phyloP scores from a whole-genome alignment of 2,329 filamentous ascomycete species.

The Penicillium palitans region DNA sequence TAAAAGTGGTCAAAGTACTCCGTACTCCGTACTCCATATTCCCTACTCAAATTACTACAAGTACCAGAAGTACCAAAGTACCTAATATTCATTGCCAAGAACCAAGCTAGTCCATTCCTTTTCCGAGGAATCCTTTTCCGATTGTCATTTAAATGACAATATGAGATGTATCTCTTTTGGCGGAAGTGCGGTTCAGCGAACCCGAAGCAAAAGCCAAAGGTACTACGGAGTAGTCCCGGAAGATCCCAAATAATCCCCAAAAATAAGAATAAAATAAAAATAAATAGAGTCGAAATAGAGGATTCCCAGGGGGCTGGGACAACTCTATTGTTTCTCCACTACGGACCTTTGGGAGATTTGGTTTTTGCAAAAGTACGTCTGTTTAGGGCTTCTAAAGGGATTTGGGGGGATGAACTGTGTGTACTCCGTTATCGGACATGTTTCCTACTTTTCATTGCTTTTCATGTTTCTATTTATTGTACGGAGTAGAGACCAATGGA shows the following conservation, averaged over 20 bases:
- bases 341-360: neutral
- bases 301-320: constrained; percentile 4
- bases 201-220: neutral
- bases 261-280: neutral
- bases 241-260: neutral
- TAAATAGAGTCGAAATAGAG: neutral
- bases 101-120: neutral
- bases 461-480: neutral
- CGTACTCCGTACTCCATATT: too few species aligned
- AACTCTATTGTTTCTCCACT: constrained; percentile 5
- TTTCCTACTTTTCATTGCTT: neutral
- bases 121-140: neutral
- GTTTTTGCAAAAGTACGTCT: neutral
- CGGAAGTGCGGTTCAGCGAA: neutral
- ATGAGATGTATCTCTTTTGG: constrained; percentile 3
- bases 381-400: neutral
- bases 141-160: neutral
- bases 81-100: neutral
- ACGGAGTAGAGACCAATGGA: too few species aligned
- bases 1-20: neutral
- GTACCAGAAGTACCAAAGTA: neutral
- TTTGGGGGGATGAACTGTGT: neutral
- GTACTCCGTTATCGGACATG: neutral
- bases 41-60: neutral
- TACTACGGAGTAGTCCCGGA: neutral